phyloP scores from a whole-genome alignment of 345 rosid species.

The Geranium rotundifolium region DNA sequence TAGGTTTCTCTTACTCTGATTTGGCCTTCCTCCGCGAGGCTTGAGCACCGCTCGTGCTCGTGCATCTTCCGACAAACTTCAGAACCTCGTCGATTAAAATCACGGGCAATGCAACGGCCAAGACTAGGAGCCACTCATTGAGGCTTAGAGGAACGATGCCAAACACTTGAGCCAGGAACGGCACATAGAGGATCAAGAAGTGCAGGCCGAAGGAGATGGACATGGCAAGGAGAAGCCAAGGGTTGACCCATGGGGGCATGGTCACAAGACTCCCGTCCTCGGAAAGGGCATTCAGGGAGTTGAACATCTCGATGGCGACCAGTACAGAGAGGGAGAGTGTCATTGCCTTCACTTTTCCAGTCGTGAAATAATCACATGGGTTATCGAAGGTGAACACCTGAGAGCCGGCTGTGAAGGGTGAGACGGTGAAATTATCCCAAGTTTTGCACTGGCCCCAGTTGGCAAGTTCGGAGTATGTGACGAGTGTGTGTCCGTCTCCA shows the following conservation, averaged over 20 bases:
- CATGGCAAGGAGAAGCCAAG: conserved; percentile 62
- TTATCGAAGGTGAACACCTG: conserved; percentile 35
- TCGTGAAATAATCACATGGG: conserved; percentile 54
- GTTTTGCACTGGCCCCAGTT: conserved; percentile 57
- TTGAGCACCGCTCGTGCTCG: conserved; percentile 8
- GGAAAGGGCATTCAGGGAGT: conserved; percentile 64
- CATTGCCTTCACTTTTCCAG: conserved; percentile 56
- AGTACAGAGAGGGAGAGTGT: conserved; percentile 61
- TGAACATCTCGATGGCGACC: conserved; percentile 75
- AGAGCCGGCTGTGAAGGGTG: conserved; percentile 47
- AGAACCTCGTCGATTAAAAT: conserved; percentile 51
- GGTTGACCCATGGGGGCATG: conserved; percentile 82
- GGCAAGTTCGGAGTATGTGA: conserved; percentile 48
- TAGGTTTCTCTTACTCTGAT: conserved; percentile 22
- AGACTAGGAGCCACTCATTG: conserved; percentile 57
- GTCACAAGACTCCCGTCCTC: conserved; percentile 54
- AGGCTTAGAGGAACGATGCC: conserved; percentile 61
- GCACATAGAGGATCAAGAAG: conserved; percentile 54
- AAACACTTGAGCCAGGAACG: conserved; percentile 52
- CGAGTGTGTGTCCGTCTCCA: conserved; percentile 52
- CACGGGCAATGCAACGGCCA: conserved; percentile 51
- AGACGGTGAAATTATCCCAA: conserved; percentile 41
- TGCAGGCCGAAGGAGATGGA: conserved; percentile 49
- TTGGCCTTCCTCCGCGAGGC: conserved; percentile 26
- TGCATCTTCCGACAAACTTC: conserved; percentile 35